Evolutionary conservation across 345 rosid genomes (phyloP).

Genomic region (Hevea brasiliensis): DNA sequence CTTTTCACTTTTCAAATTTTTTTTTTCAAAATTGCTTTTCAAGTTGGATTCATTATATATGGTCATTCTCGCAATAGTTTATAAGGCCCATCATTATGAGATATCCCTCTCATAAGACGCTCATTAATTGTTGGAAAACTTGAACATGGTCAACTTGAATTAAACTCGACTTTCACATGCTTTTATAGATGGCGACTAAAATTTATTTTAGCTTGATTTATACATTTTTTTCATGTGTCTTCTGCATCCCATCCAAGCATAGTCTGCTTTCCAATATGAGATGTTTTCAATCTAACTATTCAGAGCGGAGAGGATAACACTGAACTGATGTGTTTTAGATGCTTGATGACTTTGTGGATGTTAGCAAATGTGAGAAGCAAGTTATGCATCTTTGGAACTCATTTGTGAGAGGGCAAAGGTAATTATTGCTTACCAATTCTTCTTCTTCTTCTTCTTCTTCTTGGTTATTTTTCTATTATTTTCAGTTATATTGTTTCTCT

Average conservation of each 20-base stretch:
- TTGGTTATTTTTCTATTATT: neutral
- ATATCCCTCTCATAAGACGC: too few species aligned
- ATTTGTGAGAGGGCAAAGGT: conserved; percentile 93
- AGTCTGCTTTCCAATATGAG: neutral
- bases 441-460: neutral
- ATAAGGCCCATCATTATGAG: too few species aligned
- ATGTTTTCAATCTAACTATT: neutral
- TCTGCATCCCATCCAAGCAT: neutral
- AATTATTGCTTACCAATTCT: neutral
- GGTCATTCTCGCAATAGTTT: neutral
- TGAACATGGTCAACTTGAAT: neutral
- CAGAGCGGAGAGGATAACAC: neutral
- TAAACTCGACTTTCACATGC: too few species aligned
- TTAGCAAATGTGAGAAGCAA: conserved; percentile 89
- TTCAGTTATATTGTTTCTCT: neutral
- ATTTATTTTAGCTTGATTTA: neutral
- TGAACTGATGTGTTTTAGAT: conserved; percentile 48
- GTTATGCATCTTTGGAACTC: conserved; percentile 99
- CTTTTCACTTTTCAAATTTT: too few species aligned
- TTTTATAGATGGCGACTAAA: neutral
- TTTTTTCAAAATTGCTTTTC: too few species aligned
- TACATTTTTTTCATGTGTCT: neutral
- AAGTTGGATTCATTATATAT: neutral
- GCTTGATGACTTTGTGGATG: conserved; percentile 99
- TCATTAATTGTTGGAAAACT: too few species aligned